phyloP scores from a whole-genome alignment of 148 eudicot genomes.

The Cornus suecica region DNA sequence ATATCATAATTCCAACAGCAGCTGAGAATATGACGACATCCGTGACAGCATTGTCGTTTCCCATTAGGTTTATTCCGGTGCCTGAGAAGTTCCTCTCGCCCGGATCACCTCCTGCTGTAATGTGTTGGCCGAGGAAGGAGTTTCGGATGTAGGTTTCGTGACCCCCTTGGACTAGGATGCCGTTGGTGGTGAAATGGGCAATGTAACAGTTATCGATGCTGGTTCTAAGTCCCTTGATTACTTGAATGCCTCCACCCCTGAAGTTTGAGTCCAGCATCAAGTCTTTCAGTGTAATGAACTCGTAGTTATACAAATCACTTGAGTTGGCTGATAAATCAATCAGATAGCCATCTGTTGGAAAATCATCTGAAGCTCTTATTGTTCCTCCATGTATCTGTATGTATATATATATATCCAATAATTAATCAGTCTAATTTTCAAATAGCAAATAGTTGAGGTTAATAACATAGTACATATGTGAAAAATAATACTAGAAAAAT shows the following conservation, averaged over 20 bases:
- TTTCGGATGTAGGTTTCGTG: constrained; percentile 77
- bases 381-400: constrained; percentile 87
- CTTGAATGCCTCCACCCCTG: constrained; percentile 70
- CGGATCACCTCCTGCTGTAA: constrained; percentile 68
- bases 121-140: constrained; percentile 76
- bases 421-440: background rate
- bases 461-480: too few species aligned
- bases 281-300: constrained; percentile 74
- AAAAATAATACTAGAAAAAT: background rate
- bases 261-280: constrained; percentile 68
- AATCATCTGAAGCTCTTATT: constrained; percentile 52
- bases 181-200: constrained; percentile 64
- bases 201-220: constrained; percentile 79
- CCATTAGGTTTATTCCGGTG: constrained; percentile 58
- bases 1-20: constrained; percentile 27
- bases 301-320: constrained; percentile 33
- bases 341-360: constrained; percentile 46
- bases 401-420: constrained; percentile 31
- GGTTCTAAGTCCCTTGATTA: constrained; percentile 50
- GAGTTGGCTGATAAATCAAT: constrained; percentile 50
- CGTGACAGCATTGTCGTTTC: constrained; percentile 77
- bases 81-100: constrained; percentile 65
- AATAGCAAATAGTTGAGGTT: too few species aligned
- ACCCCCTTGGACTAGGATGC: constrained; percentile 64
- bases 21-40: constrained; percentile 54